Evolutionary conservation across 1,284 basidiomycete species (phyloP), one percentile per base, ranked within the genome.

Genomic region (Puccinia hordei): DNA sequence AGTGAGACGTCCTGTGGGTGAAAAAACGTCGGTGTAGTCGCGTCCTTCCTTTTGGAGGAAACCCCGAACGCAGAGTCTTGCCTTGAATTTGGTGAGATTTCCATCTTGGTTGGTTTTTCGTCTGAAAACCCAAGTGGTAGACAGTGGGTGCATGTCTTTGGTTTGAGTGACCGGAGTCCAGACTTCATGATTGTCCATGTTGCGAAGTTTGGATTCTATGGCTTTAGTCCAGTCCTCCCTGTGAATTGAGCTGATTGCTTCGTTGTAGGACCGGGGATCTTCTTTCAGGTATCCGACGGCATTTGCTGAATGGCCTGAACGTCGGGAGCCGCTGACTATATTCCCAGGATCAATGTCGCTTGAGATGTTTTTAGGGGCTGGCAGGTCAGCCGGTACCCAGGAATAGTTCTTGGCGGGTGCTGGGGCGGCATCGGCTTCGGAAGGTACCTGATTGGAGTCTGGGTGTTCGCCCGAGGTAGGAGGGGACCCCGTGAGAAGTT

Each of bases 101-200:
- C n/a, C n/a, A n/a, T n/a, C n/a, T n/a, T n/a, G n/a, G n/a, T n/a
- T n/a, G n/a, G n/a, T n/a, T n/a, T 75, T 75, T 13, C 30, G 10
- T 33, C 27, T 46, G 44, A 75, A 75, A 2, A 65, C 73, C 73
- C 73, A 75, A 6, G 44, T 51, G 22, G 73, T 75, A 3, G 38
- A 17, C 30, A 75, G 73, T n/a, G 61, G 44, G 17, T 51, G 65
- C 12, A 46, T 68, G 22, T 57, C 19, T 27, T 57, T 57, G 17
- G 55, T 24, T 17, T n/a, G n/a, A 27, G 22, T 9, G 30, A 65
- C 61, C 6, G n/a, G 5, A 12, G 41, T 41, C 71, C 71, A 73
- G 51, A 73, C 71, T 57, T 73, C 19, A 22, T 57, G 51, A 5
- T 30, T 55, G 13, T 46, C 51, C 71, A 73, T 73, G 33, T 73